Conservation (phyloP, 306 rosid species). For the Coriaria nepalensis region DNA sequence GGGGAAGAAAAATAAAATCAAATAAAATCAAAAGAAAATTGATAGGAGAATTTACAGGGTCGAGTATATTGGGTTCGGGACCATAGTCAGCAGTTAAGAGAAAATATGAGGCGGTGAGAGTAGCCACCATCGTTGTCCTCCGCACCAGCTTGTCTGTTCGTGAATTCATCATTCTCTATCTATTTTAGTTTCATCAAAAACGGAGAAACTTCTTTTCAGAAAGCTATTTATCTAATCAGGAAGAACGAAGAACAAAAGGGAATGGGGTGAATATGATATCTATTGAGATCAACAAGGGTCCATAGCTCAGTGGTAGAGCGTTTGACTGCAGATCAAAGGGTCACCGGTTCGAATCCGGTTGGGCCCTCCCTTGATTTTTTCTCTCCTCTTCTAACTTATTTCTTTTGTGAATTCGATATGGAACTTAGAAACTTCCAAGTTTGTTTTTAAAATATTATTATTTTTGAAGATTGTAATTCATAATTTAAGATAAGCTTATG, state of each 20-base stretch:
- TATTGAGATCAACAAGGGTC: not conserved
- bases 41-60: slow-evolving; percentile 41
- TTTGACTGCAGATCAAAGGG: slow-evolving; percentile 14
- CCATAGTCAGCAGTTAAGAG: slow-evolving; percentile 89
- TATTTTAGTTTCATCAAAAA: not conserved
- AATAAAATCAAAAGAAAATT: no score
- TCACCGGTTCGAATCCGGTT: slow-evolving; percentile 14
- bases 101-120: slow-evolving; percentile 72
- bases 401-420: not conserved
- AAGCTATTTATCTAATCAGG: no score
- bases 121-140: slow-evolving; percentile 58
- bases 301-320: slow-evolving; percentile 15
- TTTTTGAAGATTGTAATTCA: no score
- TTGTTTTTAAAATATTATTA: no score
- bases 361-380: slow-evolving; percentile 6
- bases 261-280: not conserved
- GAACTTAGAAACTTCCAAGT: no score
- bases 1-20: no score
- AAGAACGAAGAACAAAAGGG: not conserved
- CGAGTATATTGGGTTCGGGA: slow-evolving; percentile 65
- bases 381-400: not conserved
- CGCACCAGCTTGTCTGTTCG: slow-evolving; percentile 51
- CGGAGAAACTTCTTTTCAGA: no score
- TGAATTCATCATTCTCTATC: slow-evolving; percentile 25
- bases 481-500: no score